Percentiles rank a stretch among this genome's conserved stretches.
These are phyloP conservation scores for Noccaea caerulescens DNA, from an alignment of 345 rosid genomes.

Conservation along the genomic window DNA sequence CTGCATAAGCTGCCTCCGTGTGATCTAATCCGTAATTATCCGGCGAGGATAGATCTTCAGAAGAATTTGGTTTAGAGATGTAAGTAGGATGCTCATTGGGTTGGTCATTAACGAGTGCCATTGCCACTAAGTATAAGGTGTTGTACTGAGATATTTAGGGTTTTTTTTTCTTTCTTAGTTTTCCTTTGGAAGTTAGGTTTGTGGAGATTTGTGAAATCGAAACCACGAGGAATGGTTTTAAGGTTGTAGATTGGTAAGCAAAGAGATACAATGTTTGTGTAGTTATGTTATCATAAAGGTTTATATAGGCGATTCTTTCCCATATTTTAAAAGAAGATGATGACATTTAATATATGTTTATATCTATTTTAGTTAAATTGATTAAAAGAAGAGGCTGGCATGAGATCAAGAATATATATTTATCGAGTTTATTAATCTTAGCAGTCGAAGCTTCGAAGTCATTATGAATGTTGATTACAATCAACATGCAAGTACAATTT, in stretches of 20 bases:
- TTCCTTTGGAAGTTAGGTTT: not conserved
- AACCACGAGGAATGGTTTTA: not conserved
- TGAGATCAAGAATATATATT: conserved; percentile 22
- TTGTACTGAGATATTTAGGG: not conserved
- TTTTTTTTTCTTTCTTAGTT: not conserved
- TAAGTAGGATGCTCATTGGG: conserved; percentile 19
- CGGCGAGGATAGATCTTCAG: conserved; percentile 44
- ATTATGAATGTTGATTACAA: conserved; percentile 7
- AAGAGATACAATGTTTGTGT: conserved; percentile 30
- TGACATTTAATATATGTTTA: not conserved
- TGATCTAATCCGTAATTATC: conserved; percentile 29
- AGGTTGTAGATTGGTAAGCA: conserved; percentile 24
- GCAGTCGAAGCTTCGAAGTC: conserved; percentile 28
- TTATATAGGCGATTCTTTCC: conserved; percentile 28
- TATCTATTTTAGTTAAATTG: conserved; percentile 2
- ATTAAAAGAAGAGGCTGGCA: conserved; percentile 29
- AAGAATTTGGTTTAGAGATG: conserved; percentile 31
- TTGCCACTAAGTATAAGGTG: conserved; percentile 9
- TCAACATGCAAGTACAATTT: conserved; percentile 12
- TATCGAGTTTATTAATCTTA: conserved; percentile 22
- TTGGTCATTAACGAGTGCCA: conserved; percentile 35
- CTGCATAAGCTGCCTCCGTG: not conserved
- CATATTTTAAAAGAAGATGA: not conserved
- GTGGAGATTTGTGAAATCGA: not conserved
- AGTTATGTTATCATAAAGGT: conserved; percentile 30